Base-by-base conservation (phyloP, 176 grass and related monocot genomes). In the Elaeis guineensis region DNA sequence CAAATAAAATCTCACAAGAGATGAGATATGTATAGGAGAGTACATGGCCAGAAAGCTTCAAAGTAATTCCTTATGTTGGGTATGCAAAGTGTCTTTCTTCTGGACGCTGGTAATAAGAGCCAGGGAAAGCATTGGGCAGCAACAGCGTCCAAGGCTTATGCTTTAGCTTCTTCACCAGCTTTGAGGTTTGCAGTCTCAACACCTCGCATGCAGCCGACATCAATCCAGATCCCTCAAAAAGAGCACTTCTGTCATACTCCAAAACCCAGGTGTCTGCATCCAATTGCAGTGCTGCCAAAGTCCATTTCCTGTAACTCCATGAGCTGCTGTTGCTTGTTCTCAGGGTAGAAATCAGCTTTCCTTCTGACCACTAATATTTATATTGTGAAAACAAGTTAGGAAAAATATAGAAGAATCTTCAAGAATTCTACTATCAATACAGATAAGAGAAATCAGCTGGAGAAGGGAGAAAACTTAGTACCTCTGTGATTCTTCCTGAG, bases 401-500 rank as follows among this genome's bases (percentile, higher is more conserved):
- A 44, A 12, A 44, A 12, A 2, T 44, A 44, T 44, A 44, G 35
- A 44, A 44, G 11, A 12, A 44, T 12, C 11, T 14, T 44, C 35
- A 44, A 44, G 2, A 44, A 14, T 44, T 9, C 35, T 44, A 12
- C 11, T 9, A 44, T 44, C 3, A 12, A 44, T 3, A 44, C 9
- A 44, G 6, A 44, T 44, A 44, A 12, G 2, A 12, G 35, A 14
- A 44, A 44, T 44, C 35, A 14, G 35, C 35, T 2, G 6, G 9
- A 44, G 9, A 44, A 44, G 1, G 35, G 11, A 44, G 35, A 44
- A 3, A 9, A 44, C 11, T 14, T 9, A 44, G 35, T 6, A 92
- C 93, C 87, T 98, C 93, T 11, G 63, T 86, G 73, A 98, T 71
- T 67, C 77, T 49, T 72, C 93, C 93, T 35, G 87, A 89, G 19